Conservation (phyloP, 306 rosid species). For the Malus fusca region DNA sequence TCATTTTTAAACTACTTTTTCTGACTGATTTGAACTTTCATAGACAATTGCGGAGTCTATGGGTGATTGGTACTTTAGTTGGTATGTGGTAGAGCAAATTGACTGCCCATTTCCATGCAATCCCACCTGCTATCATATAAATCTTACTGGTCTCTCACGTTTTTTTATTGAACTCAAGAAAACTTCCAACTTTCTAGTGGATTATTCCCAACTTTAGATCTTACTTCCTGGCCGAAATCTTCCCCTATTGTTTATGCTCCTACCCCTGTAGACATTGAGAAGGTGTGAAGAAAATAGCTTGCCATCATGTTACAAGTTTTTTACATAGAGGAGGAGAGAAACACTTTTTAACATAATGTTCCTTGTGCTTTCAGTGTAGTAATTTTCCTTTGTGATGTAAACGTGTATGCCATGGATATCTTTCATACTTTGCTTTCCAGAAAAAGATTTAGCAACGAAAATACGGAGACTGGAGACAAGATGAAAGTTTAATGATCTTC, state of each 20-base stretch:
- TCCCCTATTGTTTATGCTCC: background rate
- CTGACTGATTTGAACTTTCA: background rate
- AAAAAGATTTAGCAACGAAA: too few relatives aligned
- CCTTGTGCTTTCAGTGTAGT: too few relatives aligned
- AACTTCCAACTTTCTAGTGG: background rate
- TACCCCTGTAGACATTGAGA: background rate
- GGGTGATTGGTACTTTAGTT: slow-evolving; percentile 75
- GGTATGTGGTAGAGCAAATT: slow-evolving; percentile 38
- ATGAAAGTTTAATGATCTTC: background rate
- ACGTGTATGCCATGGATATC: too few relatives aligned
- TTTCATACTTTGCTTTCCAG: too few relatives aligned
- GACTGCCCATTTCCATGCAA: slow-evolving; percentile 91
- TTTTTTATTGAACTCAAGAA: slow-evolving; percentile 10
- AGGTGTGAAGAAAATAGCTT: too few relatives aligned
- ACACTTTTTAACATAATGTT: too few relatives aligned
- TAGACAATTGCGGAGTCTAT: slow-evolving; percentile 82
- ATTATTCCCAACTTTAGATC: background rate
- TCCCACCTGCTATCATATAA: slow-evolving; percentile 75
- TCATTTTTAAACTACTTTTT: background rate
- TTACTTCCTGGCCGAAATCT: background rate
- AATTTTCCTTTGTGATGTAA: too few relatives aligned
- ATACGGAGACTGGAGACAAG: too few relatives aligned
- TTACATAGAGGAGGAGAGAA: too few relatives aligned
- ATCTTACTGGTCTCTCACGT: slow-evolving; percentile 37
- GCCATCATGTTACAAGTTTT: too few relatives aligned